Conservation (phyloP, 1,284 basidiomycete species). For the Sanghuangporus baumii region DNA sequence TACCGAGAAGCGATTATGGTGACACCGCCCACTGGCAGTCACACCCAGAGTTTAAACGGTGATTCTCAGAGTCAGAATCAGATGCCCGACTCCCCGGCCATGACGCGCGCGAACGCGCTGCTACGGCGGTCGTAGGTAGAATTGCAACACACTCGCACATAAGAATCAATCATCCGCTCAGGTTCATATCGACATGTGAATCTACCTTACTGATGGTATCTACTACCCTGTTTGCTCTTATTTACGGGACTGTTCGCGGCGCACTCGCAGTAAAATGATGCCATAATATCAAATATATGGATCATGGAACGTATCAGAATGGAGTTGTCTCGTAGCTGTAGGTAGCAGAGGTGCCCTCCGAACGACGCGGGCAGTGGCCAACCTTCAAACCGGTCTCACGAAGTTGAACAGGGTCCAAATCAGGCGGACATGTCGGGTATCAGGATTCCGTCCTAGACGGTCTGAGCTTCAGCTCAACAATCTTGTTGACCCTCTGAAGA, state of each 20-base stretch:
- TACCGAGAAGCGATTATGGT: not conserved
- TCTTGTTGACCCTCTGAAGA: conserved; percentile 1
- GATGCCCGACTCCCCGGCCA: not conserved
- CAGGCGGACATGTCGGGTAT: conserved; percentile 1
- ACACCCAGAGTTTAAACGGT: not conserved
- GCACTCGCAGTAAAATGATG: not conserved
- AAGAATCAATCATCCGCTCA: not conserved
- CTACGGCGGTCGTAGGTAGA: not conserved
- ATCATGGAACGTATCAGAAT: not conserved
- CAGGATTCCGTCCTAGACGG: not conserved
- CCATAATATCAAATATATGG: not conserved
- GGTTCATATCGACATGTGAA: conserved; percentile 1
- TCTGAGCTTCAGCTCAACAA: not conserved
- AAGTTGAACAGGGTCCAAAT: not conserved
- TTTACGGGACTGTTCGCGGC: not conserved
- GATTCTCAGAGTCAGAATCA: not conserved
- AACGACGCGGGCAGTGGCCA: not conserved
- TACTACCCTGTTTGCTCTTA: not conserved
- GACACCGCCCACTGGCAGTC: not conserved
- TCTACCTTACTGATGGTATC: not conserved
- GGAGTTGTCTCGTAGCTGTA: not conserved
- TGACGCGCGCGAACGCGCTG: not conserved
- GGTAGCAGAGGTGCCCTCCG: not conserved
- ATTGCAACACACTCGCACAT: not conserved
- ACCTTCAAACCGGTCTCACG: conserved; percentile 1